A percentile compares a stretch with the other conserved stretches of the same genome.
These are phyloP conservation scores for Cyclotella cryptica DNA, from an alignment of 108 stramenopile genomes.

Conservation along the genomic window DNA sequence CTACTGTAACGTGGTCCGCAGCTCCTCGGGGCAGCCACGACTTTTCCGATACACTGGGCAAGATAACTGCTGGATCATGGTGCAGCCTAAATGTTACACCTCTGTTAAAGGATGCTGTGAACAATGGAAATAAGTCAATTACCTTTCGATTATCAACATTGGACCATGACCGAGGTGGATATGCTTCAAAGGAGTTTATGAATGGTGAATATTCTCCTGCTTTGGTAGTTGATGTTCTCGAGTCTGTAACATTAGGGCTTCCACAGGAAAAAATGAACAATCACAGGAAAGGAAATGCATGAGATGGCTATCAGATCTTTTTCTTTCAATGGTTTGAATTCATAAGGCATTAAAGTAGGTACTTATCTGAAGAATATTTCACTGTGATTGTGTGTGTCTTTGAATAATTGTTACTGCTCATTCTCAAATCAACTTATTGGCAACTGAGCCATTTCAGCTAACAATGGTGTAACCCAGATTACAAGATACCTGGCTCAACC, in stretches of 20 bases:
- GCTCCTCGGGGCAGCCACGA: not conserved
- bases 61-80: not conserved
- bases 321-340: too few relatives aligned
- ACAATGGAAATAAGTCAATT: not conserved
- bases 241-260: not conserved
- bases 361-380: too few relatives aligned
- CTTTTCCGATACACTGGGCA: not conserved
- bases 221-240: constrained; percentile 4
- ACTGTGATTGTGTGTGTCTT: too few relatives aligned
- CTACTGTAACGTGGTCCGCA: not conserved
- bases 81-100: not conserved
- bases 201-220: constrained; percentile 3
- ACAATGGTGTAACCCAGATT: too few relatives aligned
- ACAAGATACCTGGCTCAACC: too few relatives aligned
- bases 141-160: constrained; percentile 5
- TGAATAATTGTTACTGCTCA: too few relatives aligned
- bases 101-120: not conserved
- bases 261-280: too few relatives aligned
- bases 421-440: too few relatives aligned
- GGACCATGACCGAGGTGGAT: not conserved
- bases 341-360: too few relatives aligned
- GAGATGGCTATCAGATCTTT: too few relatives aligned
- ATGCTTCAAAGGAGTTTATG: constrained; percentile 15
- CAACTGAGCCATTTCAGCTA: too few relatives aligned
- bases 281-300: too few relatives aligned